Percentiles rank a stretch among this genome's conserved stretches.
These are phyloP conservation scores for Ziziphus jujuba DNA, from an alignment of 306 rosid genomes.

Conservation along the genomic window DNA sequence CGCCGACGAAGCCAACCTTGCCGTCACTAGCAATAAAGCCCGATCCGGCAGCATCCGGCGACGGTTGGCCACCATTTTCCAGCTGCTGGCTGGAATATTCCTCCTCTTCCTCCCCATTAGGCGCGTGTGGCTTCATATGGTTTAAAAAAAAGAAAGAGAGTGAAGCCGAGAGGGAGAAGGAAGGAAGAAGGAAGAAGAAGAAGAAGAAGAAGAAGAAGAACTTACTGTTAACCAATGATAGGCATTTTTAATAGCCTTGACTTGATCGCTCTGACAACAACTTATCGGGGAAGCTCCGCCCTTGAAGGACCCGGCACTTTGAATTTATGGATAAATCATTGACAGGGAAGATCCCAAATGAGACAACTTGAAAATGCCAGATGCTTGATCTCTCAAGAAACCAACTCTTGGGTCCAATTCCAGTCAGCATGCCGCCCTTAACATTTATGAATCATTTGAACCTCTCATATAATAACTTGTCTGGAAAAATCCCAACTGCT, in stretches of 20 bases:
- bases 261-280: background rate
- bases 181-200: no score
- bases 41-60: no score
- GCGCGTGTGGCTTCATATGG: no score
- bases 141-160: no score
- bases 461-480: conserved; percentile 10
- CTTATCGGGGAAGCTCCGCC: background rate
- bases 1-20: no score
- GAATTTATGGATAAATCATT: background rate
- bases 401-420: background rate
- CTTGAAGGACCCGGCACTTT: background rate
- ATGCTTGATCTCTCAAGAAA: background rate
- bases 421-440: background rate
- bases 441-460: background rate
- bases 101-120: no score
- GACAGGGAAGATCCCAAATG: background rate
- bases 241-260: background rate
- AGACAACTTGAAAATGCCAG: background rate
- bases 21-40: no score
- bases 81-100: no score
- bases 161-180: no score
- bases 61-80: no score
- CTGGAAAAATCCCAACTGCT: background rate
- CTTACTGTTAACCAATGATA: background rate
- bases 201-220: no score